A percentile compares a stretch with the other conserved stretches of the same genome.
Evolutionary conservation across 345 rosid species (phyloP).

Genomic region (Salix koriyanagi): DNA sequence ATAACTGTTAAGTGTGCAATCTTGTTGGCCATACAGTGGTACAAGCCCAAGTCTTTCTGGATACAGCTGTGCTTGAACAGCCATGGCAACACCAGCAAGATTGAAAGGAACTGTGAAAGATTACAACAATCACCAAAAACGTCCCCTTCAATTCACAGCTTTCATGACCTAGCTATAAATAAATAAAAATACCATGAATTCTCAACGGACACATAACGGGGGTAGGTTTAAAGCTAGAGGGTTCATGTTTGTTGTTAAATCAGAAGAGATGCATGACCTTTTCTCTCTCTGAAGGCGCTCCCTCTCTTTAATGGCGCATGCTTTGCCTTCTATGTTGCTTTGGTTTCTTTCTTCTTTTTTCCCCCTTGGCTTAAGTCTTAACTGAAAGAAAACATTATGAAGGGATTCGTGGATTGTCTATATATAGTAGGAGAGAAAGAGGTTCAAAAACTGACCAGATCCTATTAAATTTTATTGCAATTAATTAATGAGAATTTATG

Average conservation of each 20-base stretch:
- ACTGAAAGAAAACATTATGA: conserved; percentile 22
- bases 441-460: conserved; percentile 18
- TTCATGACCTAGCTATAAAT: neutral
- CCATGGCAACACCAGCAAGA: conserved; percentile 20
- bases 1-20: conserved; percentile 22
- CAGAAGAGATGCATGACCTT: conserved; percentile 38
- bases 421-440: conserved; percentile 3
- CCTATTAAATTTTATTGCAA: neutral
- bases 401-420: conserved; percentile 1
- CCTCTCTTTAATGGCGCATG: conserved; percentile 15
- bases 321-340: conserved; percentile 16
- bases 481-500: conserved; percentile 9
- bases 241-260: conserved; percentile 22
- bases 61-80: conserved; percentile 34
- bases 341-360: neutral
- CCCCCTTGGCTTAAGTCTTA: conserved; percentile 15
- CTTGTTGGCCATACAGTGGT: conserved; percentile 32
- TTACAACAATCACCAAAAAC: neutral
- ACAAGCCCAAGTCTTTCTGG: conserved; percentile 23
- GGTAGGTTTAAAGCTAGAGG: conserved; percentile 23
- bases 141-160: conserved; percentile 17
- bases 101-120: conserved; percentile 1
- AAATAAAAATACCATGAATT: neutral
- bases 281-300: conserved; percentile 10
- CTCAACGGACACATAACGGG: conserved; percentile 1